Base-by-base conservation (phyloP, 495 filamentous ascomycete species). In the Penicillium robsamsonii region DNA sequence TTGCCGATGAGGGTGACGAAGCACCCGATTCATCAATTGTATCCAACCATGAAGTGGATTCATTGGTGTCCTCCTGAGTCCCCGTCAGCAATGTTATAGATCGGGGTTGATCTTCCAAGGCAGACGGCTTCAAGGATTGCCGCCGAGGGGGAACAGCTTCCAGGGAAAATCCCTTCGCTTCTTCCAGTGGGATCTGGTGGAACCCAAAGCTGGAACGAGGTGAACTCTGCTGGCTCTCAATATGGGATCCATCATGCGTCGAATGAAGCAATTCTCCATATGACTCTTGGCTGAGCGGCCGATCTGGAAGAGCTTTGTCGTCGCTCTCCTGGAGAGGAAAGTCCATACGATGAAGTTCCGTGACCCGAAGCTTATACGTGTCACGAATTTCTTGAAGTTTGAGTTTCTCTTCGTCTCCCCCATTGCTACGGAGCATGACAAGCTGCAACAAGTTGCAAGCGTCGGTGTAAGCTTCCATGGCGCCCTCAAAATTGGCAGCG, bases 1-100 rank as follows among this genome's bases (percentile, higher is more conserved):
- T 88, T 2, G 89, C 79, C n/a, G 90, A 96, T 3, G 90, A 88
- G 20, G 84, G 77, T 6, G 84, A 86, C 22, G 92, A 96, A 15
- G 84, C 87, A 31, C 87, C 91, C 9, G 92, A 96, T 67, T 98
- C 94, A 70, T 97, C 93, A 52, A 97, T 97, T 0, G 94, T 95
- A 66, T 97, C 92, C 9, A 98, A 73, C 94, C 94, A 98, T 6
- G 92, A 96, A 22, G 88, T 88, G 13, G 91, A 89, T 57, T 89
- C 90, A 55, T 88, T 90, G 29, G 79, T 75, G 30, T 79, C 84
- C 42, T 59, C 84, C 38, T 57, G 63, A 4, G 22, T 52, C 7
- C 64, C 38, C 50, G 27, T 9, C 5, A 18, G 27, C 40, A 53
- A 35, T 46, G 25, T 46, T 47, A 46, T 30, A 56, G 37, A 48